Conservation (phyloP, 192 early-diverging fungal genomes). For the Backusella parvicylindrica region DNA sequence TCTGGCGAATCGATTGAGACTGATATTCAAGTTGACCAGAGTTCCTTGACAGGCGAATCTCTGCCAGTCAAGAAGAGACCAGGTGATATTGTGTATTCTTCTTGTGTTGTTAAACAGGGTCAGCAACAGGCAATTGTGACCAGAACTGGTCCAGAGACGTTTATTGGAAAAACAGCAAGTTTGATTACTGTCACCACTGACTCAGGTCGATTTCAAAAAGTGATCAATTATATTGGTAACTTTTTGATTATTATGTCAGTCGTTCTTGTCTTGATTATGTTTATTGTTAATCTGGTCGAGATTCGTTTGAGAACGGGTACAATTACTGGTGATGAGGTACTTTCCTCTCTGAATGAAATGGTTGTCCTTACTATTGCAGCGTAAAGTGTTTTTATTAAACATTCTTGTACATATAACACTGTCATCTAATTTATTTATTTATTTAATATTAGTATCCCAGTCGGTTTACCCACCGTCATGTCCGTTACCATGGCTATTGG, state of each 20-base stretch:
- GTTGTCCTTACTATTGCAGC: conserved; percentile 73
- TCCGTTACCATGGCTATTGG: conserved; percentile 85
- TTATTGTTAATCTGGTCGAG: conserved; percentile 34
- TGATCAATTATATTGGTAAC: conserved; percentile 75
- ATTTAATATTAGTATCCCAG: conserved; percentile 53
- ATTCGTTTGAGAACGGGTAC: conserved; percentile 18
- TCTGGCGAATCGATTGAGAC: conserved; percentile 51
- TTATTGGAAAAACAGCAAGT: conserved; percentile 71
- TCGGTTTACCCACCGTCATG: conserved; percentile 79
- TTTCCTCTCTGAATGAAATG: conserved; percentile 55
- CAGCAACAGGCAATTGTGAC: conserved; percentile 67
- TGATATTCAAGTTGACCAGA: conserved; percentile 65
- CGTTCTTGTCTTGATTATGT: conserved; percentile 52
- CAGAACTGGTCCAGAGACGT: conserved; percentile 70
- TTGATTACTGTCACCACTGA: conserved; percentile 67
- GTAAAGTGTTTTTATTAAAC: conserved; percentile 26
- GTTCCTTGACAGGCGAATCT: conserved; percentile 76
- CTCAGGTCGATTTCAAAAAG: conserved; percentile 74
- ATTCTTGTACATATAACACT: not conserved
- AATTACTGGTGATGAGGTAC: conserved; percentile 55
- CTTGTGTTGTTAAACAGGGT: conserved; percentile 70
- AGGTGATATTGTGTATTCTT: conserved; percentile 64
- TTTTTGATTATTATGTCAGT: conserved; percentile 65
- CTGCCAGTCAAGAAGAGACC: conserved; percentile 55
- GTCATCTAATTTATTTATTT: not conserved